Base-by-base conservation (phyloP, 2,329 filamentous ascomycete genomes). In the Talaromyces islandicus region DNA sequence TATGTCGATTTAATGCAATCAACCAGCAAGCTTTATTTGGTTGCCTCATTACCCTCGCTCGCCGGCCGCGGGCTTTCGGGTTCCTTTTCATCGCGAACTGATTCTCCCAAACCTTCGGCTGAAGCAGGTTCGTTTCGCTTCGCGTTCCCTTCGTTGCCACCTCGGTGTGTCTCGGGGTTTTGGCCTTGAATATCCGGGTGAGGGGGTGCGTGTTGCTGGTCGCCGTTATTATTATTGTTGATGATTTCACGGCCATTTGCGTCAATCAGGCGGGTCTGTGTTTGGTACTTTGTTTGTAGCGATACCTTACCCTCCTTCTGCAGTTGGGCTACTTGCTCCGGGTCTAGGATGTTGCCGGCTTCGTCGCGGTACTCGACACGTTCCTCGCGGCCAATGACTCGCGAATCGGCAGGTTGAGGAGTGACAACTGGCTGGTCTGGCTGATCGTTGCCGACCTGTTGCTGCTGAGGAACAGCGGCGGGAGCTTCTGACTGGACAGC, bases 251-350 rank as follows among this genome's bases (percentile, higher is more conserved):
- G 91, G 62, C 92, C 94, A 50, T 86, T 74, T 57, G 84, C 85
- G 74, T 96, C 91, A 46, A 96, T 81, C 59, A 97, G 77, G 60
- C 91, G 88, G 9, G 92, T 97, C 65, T 90, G 85, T n/a, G 93
- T 97, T 81, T 97, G 93, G 73, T 97, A 97, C 66, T 88, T 89
- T 12, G 94, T 97, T 78, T 95, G 88, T 78, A 99, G 97, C 69
- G 91, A 91, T 62, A 97, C 92, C 76, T 96, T 95, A 69, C 93
- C 94, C 74, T 93, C 85, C 50, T 73, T 71, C 25, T 72, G 65
- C 32, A 99, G 85, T 21, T 84, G 85, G 69, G 89, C 85, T 61
- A 99, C 92, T 72, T 96, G 85, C 70, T 92, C 89, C 58, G 89
- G 86, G 70, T 93, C 81, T 32, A 99, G 84, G 32, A 97, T 74